These are phyloP conservation scores for Acacia confusa DNA, from an alignment of 306 rosid genomes.

Conservation along the genomic window DNA sequence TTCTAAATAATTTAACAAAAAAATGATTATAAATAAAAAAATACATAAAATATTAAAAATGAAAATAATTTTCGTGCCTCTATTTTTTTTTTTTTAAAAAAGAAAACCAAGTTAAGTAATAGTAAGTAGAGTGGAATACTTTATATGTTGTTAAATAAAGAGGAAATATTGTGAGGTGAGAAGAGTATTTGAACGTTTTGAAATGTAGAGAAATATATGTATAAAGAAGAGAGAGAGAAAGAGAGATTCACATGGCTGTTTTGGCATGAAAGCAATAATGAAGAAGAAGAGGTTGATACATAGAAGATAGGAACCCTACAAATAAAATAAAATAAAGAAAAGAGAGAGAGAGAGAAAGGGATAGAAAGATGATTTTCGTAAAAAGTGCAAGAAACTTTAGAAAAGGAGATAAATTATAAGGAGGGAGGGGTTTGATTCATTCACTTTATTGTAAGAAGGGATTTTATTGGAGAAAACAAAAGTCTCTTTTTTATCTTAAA, in stretches of 20 bases:
- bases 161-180: neutral
- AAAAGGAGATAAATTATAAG: neutral
- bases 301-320: neutral
- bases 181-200: neutral
- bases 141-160: too few relatives aligned
- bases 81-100: too few relatives aligned
- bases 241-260: neutral
- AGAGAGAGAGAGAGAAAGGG: neutral
- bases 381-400: constrained; percentile 45
- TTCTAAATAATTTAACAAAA: neutral
- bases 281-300: constrained; percentile 4
- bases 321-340: neutral
- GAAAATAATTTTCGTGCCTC: too few relatives aligned
- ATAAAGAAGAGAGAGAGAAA: neutral
- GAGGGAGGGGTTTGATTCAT: neutral
- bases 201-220: neutral
- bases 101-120: too few relatives aligned
- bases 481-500: constrained; percentile 11
- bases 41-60: too few relatives aligned
- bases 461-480: constrained; percentile 55
- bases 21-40: too few relatives aligned
- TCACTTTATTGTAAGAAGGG: constrained; percentile 23
- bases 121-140: neutral
- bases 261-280: constrained; percentile 29
- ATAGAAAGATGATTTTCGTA: constrained; percentile 42